Evolutionary conservation across 176 grass and related monocot species (phyloP).

Genomic region (Lolium multiflorum): DNA sequence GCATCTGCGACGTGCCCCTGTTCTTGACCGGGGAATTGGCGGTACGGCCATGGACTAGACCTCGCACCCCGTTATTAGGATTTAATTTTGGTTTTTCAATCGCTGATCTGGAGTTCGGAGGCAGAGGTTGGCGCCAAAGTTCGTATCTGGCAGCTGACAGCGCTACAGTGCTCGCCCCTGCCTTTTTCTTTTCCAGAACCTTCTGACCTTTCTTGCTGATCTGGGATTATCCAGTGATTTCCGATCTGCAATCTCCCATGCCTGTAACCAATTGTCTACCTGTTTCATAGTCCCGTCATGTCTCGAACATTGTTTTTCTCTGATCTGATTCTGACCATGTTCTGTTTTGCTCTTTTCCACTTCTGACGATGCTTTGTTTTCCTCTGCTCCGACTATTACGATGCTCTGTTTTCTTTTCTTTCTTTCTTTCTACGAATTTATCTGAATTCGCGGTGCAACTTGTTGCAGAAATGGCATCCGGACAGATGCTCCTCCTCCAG

Average conservation of each 20-base stretch:
- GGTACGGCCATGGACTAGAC: neutral
- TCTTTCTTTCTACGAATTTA: neutral
- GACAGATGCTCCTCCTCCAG: slow-evolving; percentile 84
- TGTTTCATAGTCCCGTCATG: neutral
- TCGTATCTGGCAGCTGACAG: neutral
- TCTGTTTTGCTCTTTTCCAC: neutral
- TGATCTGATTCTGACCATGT: neutral
- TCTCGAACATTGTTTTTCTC: slow-evolving; percentile 1
- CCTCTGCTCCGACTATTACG: neutral
- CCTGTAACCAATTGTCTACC: neutral
- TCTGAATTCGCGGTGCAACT: neutral
- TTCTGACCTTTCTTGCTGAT: neutral
- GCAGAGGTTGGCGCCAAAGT: slow-evolving; percentile 41
- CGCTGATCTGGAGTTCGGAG: neutral
- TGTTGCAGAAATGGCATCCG: slow-evolving; percentile 87
- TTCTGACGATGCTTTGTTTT: slow-evolving; percentile 4
- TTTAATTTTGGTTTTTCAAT: neutral
- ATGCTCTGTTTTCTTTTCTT: neutral
- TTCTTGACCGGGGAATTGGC: neutral
- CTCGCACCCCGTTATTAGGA: neutral
- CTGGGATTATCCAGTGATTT: neutral
- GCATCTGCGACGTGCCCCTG: neutral
- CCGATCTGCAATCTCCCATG: neutral
- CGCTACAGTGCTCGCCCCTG: neutral
- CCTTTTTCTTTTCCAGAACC: neutral